Percentiles rank a stretch among this genome's conserved stretches.
Conservation (phyloP, 257 asterid species). For the Solanum okadae region DNA sequence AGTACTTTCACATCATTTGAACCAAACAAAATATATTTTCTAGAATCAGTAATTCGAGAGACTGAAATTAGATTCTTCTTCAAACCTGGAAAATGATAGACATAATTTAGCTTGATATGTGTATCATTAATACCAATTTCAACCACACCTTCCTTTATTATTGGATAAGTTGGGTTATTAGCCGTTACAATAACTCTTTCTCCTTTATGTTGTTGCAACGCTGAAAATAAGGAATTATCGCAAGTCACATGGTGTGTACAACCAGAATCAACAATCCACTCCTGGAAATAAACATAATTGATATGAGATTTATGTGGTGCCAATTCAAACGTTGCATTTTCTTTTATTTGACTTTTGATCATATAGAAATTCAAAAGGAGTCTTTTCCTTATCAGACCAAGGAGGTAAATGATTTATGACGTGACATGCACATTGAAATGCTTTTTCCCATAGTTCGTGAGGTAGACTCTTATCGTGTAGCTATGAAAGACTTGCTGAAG, state of each 20-base stretch:
- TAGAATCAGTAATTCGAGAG: slow-evolving; percentile 6
- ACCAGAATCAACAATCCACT: not conserved
- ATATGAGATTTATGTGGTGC: too few relatives aligned
- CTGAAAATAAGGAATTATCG: not conserved
- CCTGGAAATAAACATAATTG: not conserved
- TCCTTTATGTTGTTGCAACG: not conserved
- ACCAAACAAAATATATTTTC: slow-evolving; percentile 8
- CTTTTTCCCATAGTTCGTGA: too few relatives aligned
- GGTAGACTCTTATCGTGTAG: too few relatives aligned
- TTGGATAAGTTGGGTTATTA: not conserved
- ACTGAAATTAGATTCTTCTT: not conserved
- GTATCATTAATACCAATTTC: too few relatives aligned
- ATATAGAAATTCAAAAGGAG: too few relatives aligned
- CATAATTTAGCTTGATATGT: not conserved
- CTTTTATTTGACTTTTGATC: too few relatives aligned
- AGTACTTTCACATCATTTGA: slow-evolving; percentile 2
- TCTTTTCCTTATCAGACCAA: too few relatives aligned
- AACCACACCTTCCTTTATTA: not conserved
- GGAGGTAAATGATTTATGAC: too few relatives aligned
- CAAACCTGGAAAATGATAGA: slow-evolving; percentile 6
- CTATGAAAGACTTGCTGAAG: too few relatives aligned
- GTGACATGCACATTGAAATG: too few relatives aligned
- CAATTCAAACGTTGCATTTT: too few relatives aligned
- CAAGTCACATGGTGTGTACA: not conserved
- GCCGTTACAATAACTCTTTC: not conserved